Conservation (phyloP, 345 rosid genomes). For the Geranium rotundifolium region DNA sequence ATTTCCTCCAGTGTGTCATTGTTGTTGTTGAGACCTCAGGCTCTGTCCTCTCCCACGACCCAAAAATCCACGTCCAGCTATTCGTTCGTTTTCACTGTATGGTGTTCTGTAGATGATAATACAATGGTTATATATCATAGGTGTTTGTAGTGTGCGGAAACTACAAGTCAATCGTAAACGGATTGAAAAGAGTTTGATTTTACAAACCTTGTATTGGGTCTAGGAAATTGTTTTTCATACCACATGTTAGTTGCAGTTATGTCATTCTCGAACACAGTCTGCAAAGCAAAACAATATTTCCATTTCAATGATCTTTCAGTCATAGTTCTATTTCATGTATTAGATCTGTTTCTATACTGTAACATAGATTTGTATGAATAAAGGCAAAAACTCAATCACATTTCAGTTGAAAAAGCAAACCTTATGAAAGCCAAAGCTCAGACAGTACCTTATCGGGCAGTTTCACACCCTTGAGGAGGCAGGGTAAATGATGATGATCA, state of each 20-base stretch:
- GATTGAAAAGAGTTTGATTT: background rate
- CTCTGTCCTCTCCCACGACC: no score
- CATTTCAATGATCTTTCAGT: no score
- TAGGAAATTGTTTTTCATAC: conserved; percentile 10
- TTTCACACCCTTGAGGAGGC: background rate
- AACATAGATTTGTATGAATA: no score
- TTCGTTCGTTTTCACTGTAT: background rate
- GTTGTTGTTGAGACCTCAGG: no score
- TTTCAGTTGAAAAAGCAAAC: no score
- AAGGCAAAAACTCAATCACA: no score
- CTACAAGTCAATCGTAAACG: background rate
- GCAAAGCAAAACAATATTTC: background rate
- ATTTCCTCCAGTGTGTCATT: no score
- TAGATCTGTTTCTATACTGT: no score
- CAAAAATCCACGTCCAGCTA: no score
- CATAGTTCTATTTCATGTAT: no score
- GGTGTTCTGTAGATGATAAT: background rate
- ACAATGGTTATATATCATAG: background rate
- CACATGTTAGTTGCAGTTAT: conserved; percentile 4
- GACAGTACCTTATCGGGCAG: background rate
- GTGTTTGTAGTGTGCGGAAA: background rate
- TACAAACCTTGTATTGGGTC: background rate
- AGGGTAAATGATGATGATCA: background rate
- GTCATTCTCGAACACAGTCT: conserved; percentile 11
- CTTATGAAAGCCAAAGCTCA: background rate